Evolutionary conservation across 306 rosid genomes (phyloP), one percentile per base, ranked within the genome.

Genomic region (Ammopiptanthus mongolicus): DNA sequence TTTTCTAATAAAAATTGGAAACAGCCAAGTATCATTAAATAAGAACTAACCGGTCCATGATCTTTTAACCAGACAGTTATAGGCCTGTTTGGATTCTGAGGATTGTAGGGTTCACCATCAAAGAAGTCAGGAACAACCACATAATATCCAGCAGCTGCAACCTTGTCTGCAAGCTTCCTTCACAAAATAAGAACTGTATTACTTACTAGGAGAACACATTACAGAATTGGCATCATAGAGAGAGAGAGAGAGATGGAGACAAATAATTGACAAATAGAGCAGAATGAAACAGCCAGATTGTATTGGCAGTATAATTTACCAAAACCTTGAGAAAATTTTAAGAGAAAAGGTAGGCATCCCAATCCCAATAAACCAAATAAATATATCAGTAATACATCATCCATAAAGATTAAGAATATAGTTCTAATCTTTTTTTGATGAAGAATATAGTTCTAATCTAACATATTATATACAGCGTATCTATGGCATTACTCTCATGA

Each of bases 91-190:
- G 82, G 22, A 42, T 76, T 75, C 17, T 72, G 77, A 12, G 78
- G 76, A 18, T 18, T 68, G 65, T 0, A 89, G 44, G 96, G 97
- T 5, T 93, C 97, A 13, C 90, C 92, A 47, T 89, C 21, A 0
- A 91, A 64, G 84, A 91, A 86, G 71, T 93, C 96, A 14, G 97
- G 91, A 70, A 87, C 92, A 69, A 76, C 89, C 41, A 86, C 96
- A 75, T 82, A 85, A 84, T 85, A 93, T 48, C 98, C 96, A 66
- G 87, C 86, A 59, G 90, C 88, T 44, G 92, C 92, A 81, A 85
- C 70, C 80, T 91, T 89, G 83, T 91, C 93, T 5, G 96, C 98
- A 19, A 93, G 86, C 78, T 89, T 89, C 92, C 98, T 91, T 68
- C 65, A 76, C 5, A 75, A 46, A 18, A 65, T 10, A 41, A 73